Conservation (phyloP, 306 rosid genomes). For the Gleditsia sinensis region DNA sequence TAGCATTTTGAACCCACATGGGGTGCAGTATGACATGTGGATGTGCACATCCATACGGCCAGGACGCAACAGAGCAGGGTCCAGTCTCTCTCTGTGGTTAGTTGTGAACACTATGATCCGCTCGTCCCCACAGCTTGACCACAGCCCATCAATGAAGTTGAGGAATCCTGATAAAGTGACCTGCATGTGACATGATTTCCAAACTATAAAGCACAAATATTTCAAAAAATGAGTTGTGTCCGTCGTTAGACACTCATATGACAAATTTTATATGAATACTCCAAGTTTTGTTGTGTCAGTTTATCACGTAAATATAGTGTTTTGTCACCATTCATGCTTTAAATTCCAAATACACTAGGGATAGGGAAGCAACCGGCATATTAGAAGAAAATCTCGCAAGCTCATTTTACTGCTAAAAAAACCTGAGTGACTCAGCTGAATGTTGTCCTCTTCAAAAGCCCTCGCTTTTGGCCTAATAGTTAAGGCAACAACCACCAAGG, state of each 20-base stretch:
- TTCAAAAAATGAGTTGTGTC: too few species aligned
- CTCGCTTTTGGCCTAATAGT: not conserved
- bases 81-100: conserved; percentile 13
- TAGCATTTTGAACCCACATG: conserved; percentile 12
- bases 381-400: too few species aligned
- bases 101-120: conserved; percentile 16
- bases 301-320: too few species aligned
- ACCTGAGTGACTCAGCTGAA: not conserved
- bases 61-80: conserved; percentile 13
- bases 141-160: conserved; percentile 27
- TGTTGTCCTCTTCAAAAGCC: not conserved
- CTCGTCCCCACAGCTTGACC: conserved; percentile 30
- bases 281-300: too few species aligned
- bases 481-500: not conserved
- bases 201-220: too few species aligned
- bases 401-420: not conserved
- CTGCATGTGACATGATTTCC: not conserved
- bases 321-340: too few species aligned
- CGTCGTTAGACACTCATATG: too few species aligned
- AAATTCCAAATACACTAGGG: too few species aligned
- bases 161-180: conserved; percentile 33
- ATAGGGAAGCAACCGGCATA: too few species aligned
- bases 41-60: conserved; percentile 33
- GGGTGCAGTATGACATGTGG: conserved; percentile 24
- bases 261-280: too few species aligned